Evolutionary conservation across 2,329 filamentous ascomycete species (phyloP).

Genomic region (Pyricularia sp.): DNA sequence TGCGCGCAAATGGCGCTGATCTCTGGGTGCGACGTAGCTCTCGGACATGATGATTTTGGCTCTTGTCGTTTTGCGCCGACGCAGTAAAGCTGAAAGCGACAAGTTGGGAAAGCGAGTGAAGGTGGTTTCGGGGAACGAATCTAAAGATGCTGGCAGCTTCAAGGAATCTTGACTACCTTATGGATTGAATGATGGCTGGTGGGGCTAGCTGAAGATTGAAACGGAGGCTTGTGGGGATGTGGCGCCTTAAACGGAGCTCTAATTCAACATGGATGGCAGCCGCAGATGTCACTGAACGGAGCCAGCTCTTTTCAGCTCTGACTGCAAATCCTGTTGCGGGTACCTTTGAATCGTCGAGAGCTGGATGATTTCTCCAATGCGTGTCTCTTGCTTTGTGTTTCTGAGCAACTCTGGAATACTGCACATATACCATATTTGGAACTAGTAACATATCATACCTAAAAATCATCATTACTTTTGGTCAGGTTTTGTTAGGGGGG

Average conservation of each 20-base stretch:
- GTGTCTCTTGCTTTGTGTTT: not conserved
- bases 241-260: not conserved
- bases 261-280: not conserved
- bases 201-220: not conserved
- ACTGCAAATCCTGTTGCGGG: not conserved
- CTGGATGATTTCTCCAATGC: not conserved
- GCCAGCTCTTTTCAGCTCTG: not conserved
- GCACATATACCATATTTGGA: not conserved
- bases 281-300: not conserved
- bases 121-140: not conserved
- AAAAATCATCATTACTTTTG: not conserved
- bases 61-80: not conserved
- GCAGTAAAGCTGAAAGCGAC: not conserved
- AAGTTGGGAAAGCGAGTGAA: not conserved
- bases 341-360: not conserved
- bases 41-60: conserved; percentile 26
- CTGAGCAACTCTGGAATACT: not conserved
- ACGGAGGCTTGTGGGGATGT: not conserved
- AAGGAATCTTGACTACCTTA: not conserved
- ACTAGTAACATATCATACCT: not conserved
- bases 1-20: conserved; percentile 81
- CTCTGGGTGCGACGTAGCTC: conserved; percentile 62
- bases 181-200: not conserved
- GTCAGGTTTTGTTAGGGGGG: not conserved
- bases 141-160: not conserved